Evolutionary conservation across 441 rosid species (phyloP), one percentile per base, ranked within the genome.

Genomic region (Theobroma grandiflorum): DNA sequence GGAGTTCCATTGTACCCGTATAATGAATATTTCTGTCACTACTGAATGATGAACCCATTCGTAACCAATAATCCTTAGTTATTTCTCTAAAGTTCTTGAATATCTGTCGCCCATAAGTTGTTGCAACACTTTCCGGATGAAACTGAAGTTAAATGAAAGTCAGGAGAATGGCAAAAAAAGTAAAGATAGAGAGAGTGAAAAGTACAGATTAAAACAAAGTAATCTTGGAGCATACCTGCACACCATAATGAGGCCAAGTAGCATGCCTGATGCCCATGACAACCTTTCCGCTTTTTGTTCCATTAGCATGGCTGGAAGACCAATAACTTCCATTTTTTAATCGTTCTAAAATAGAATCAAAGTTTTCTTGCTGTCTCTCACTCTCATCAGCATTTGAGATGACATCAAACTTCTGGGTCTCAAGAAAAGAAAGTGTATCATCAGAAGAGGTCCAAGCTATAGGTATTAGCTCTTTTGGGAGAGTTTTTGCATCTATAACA

Each of bases 91-190:
- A 97, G 88, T 97, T 97, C 79, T 86, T 85, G 81, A 97, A 94
- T 77, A 97, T 84, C 82, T 89, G 91, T 78, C 90, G 92, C 71
- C 99, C 98, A 66, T 94, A 85, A 76, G 85, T 81, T 69, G 99
- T 97, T 49, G 98, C 98, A 82, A 97, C 89, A 86, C 99, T 97
- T 84, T 97, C 99, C 16, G 98, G 99, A 87, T 97, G 99, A 92
- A 97, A 97, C 98, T 97, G 91, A 74, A 75, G 67, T 47, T 40
- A 71, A 66, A 80, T 59, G 75, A 42, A 80, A 85, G 80, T 84
- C 75, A 84, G 81, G 70, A 65, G 79, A 40, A 82, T 10, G 43
- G 71, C 53, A 78, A 35, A 55, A 31, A 35, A 50, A 76, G 74
- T 74, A 65, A 58, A 68, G 76, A 82, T n/a, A 57, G 49, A 57